Conservation (phyloP, 2,329 filamentous ascomycete genomes). For the Fusarium incarnatum region DNA sequence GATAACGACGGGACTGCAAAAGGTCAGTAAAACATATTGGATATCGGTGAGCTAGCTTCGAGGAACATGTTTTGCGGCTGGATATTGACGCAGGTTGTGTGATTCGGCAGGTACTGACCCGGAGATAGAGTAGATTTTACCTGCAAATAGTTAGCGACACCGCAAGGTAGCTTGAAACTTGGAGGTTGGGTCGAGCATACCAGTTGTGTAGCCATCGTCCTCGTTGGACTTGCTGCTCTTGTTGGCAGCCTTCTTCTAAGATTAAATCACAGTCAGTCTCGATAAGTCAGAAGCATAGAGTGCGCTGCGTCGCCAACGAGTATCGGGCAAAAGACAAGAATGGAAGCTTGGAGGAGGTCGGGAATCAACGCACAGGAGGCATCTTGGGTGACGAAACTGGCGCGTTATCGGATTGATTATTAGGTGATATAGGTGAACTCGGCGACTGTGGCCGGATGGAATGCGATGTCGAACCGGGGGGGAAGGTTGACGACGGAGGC, state of each 20-base stretch:
- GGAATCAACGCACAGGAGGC: slow-evolving; percentile 64
- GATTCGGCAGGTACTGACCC: slow-evolving; percentile 61
- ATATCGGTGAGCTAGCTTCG: slow-evolving; percentile 5
- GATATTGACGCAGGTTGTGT: slow-evolving; percentile 1
- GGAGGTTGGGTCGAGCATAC: slow-evolving; percentile 49
- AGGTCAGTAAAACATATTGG: slow-evolving; percentile 48
- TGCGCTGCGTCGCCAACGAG: slow-evolving; percentile 28
- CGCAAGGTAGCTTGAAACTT: slow-evolving; percentile 25
- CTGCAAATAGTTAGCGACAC: slow-evolving; percentile 52
- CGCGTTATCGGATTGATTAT: slow-evolving; percentile 42
- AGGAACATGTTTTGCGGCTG: slow-evolving; percentile 8
- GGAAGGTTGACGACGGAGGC: slow-evolving; percentile 48
- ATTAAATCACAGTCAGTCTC: slow-evolving; percentile 32
- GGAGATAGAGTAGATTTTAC: slow-evolving; percentile 72
- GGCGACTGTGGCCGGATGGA: slow-evolving; percentile 49
- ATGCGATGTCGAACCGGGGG: slow-evolving; percentile 50
- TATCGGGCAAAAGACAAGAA: slow-evolving; percentile 1
- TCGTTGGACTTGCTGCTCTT: slow-evolving; percentile 48
- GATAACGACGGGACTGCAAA: slow-evolving; percentile 84
- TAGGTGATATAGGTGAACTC: slow-evolving; percentile 43
- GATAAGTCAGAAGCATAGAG: slow-evolving; percentile 20
- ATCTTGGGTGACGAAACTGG: slow-evolving; percentile 58
- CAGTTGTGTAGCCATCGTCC: slow-evolving; percentile 54
- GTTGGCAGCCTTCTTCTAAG: slow-evolving; percentile 46
- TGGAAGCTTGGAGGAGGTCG: slow-evolving; percentile 32